Base-by-base conservation (phyloP, 768 basidiomycete species). In the Boletellus emodensis region DNA sequence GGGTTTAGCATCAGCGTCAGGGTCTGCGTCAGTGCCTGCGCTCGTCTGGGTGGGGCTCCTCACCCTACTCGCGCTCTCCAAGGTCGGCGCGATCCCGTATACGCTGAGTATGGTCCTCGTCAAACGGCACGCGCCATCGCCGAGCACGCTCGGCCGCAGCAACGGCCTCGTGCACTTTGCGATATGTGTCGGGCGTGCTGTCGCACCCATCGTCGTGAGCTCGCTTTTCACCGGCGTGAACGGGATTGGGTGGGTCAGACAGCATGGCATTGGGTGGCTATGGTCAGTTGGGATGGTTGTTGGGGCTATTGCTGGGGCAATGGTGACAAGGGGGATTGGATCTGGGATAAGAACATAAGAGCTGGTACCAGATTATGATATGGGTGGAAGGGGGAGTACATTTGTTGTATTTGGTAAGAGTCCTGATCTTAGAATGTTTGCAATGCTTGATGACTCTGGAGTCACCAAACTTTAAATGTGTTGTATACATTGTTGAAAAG, bases 41-140 rank as follows among this genome's bases (percentile, higher is more conserved):
- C 35, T 72, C 8, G 58, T 83, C 17, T 84, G 82, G 81, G 51
- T 68, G 2, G 76, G 75, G 4, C 74, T 85, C 15, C 62, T 65
- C 1, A 14, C 71, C 4, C 55, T 77, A 8, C 64, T 84, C 44
- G 54, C 64, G 0, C 53, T 77, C 7, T 74, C 75, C 15, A 61
- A 52, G 13, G n/a, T 57, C 4, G 59, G 34, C 0, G 43, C 38
- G 1, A 35, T 61, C 33, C 52, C 59, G 15, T 32, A 48, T 4
- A 85, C 82, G 6, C 65, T 81, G 40, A 82, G 74, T 58, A 79
- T 85, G 73, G 76, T 86, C 34, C 68, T 85, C n/a, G 73, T 79
- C 37, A 83, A 80, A 52, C 71, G 78, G 46, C 64, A 73, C 41
- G 70, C 79, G 0, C 81, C 49, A 18, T 45, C 80, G 33, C 71